These are phyloP conservation scores for Lactarius deliciosus DNA, from an alignment of 768 basidiomycete genomes.

Conservation along the genomic window DNA sequence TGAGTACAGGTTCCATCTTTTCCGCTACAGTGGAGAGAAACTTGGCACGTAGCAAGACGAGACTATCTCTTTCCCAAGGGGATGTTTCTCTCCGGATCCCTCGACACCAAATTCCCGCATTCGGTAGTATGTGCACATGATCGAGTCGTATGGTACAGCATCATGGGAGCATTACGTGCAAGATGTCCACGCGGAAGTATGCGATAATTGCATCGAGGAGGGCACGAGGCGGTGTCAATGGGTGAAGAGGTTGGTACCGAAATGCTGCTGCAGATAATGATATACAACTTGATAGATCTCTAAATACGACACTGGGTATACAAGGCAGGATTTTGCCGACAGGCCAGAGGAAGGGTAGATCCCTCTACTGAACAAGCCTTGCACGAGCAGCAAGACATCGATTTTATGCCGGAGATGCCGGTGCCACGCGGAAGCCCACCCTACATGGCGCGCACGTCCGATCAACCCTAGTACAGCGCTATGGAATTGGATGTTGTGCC, in stretches of 20 bases:
- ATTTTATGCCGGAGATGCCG: background rate
- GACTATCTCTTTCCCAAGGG: conserved; percentile 39
- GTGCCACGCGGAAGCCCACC: background rate
- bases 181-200: too few relatives aligned
- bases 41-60: conserved; percentile 67
- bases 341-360: too few relatives aligned
- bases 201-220: conserved; percentile 35
- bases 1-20: conserved; percentile 27
- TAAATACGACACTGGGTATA: too few relatives aligned
- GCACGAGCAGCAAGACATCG: background rate
- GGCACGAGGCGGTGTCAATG: too few relatives aligned
- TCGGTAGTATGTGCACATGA: too few relatives aligned
- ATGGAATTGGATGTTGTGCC: background rate
- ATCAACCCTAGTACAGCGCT: background rate
- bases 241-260: too few relatives aligned
- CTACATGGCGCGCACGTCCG: background rate
- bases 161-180: too few relatives aligned
- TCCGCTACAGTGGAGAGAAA: conserved; percentile 49
- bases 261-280: background rate
- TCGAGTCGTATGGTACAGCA: too few relatives aligned
- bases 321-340: too few relatives aligned
- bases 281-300: too few relatives aligned
- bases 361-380: too few relatives aligned
- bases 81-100: conserved; percentile 49
- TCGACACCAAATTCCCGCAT: too few relatives aligned